Evolutionary conservation across 495 filamentous ascomycete genomes (phyloP).

Genomic region (Sphaerosporella brunnea): DNA sequence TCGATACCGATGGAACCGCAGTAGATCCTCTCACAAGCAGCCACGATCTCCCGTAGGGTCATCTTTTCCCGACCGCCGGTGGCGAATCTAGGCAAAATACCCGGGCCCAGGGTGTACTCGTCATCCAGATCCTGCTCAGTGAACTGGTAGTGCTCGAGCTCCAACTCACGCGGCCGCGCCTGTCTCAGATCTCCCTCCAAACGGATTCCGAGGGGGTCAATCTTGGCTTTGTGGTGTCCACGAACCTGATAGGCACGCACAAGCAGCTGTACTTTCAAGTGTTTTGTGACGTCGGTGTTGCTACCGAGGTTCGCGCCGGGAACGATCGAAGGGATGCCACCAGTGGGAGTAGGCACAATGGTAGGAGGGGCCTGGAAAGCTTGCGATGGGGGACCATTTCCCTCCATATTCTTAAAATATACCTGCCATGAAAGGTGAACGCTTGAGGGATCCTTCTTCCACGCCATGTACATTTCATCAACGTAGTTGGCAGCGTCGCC

Average conservation of each 20-base stretch:
- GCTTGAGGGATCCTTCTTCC: slow-evolving; percentile 82
- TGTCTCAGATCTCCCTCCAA: slow-evolving; percentile 67
- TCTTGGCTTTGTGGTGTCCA: slow-evolving; percentile 94
- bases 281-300: slow-evolving; percentile 76
- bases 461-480: slow-evolving; percentile 97
- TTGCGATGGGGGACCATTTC: slow-evolving; percentile 90
- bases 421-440: slow-evolving; percentile 98
- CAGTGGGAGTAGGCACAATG: slow-evolving; percentile 59
- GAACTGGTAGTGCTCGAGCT: slow-evolving; percentile 84
- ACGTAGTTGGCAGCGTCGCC: slow-evolving; percentile 96
- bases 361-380: slow-evolving; percentile 92
- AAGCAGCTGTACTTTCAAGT: slow-evolving; percentile 93
- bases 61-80: slow-evolving; percentile 78
- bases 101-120: slow-evolving; percentile 81
- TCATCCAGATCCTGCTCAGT: slow-evolving; percentile 85
- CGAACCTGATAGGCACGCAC: slow-evolving; percentile 95
- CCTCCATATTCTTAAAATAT: slow-evolving; percentile 99
- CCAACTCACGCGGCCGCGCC: slow-evolving; percentile 76
- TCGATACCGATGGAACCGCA: slow-evolving; percentile 92
- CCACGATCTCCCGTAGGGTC: slow-evolving; percentile 87
- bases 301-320: slow-evolving; percentile 53
- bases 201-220: slow-evolving; percentile 88
- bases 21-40: slow-evolving; percentile 84
- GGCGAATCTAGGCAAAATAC: slow-evolving; percentile 88
- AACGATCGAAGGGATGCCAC: slow-evolving; percentile 57